Evolutionary conservation across 441 rosid species (phyloP), one percentile per base, ranked within the genome.

Genomic region (Brassica balearica): DNA sequence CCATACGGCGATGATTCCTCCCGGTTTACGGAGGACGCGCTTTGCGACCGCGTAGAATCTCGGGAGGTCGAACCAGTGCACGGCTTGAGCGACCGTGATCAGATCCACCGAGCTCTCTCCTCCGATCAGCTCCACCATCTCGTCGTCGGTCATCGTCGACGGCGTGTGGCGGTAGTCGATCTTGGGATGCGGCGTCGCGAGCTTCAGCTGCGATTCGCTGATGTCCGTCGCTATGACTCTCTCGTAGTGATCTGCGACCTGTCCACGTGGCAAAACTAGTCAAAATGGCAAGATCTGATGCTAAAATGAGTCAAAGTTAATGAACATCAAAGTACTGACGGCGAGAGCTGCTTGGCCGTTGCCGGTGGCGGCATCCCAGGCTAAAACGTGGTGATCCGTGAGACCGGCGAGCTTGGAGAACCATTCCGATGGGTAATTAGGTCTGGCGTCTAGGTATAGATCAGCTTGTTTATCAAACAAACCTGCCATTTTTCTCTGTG

Each of bases 281-380:
- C 68, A 62, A 15, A 36, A 25, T 0, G 0, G 34, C 34, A 29
- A 29, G 34, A 29, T 29, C 34, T 29, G 34, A 29, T 29, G 34
- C 34, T 29, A 29, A 29, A 29, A 29, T 29, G 1, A 29, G 34
- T 29, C 4, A 38, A 61, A 32, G 46, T 72, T 32, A 68, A 74
- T 19, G 19, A 25, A 25, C 1, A 25, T 25, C 5, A 29, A 64
- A 65, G 81, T 41, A 82, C 89, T 77, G 8, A 89, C 93, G 41
- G 86, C 84, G 56, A 86, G 60, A 69, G 93, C 92, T 1, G 92
- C 96, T 84, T 92, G 94, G 68, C 93, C 94, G 27, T 86, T 92
- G 59, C 94, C 91, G 1, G 87, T 86, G 81, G 89, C 96, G 4
- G 76, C 90, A 38, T 91, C 92, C 92, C 91, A 88, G 22, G 93